A percentile compares a stretch with the other conserved stretches of the same genome.
phyloP scores from a whole-genome alignment of 106 monocot genomes.

The Dendrobium officinale region DNA sequence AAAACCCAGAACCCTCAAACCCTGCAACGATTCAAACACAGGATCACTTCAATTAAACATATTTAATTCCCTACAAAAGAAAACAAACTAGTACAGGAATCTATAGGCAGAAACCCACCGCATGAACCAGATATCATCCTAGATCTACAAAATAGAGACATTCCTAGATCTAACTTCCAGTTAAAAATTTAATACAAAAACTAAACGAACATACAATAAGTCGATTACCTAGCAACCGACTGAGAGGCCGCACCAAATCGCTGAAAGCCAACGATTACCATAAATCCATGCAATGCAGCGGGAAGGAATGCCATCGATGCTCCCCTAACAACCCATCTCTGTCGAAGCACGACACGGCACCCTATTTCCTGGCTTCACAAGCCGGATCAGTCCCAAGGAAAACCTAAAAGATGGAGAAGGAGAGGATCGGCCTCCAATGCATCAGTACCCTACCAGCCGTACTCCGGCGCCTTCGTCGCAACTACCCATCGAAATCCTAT shows the following conservation, averaged over 20 bases:
- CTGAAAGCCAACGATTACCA: constrained; percentile 4
- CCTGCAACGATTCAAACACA: constrained; percentile 13
- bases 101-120: not conserved
- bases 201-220: not conserved
- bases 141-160: constrained; percentile 19
- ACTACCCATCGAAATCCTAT: not conserved
- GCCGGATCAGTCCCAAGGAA: not conserved
- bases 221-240: not conserved
- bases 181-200: not conserved
- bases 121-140: not conserved
- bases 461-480: not conserved
- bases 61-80: not conserved
- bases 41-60: not conserved
- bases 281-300: constrained; percentile 20
- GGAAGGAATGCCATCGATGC: not conserved
- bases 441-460: not conserved
- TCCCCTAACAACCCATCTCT: not conserved
- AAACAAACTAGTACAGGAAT: not conserved
- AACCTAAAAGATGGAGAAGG: not conserved
- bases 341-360: not conserved
- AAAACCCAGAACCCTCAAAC: constrained; percentile 4
- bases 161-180: constrained; percentile 2
- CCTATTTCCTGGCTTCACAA: not conserved
- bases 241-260: not conserved
- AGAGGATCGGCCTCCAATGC: not conserved